phyloP scores from a whole-genome alignment of 305 asterid genomes.

The Fraxinus baroniana region DNA sequence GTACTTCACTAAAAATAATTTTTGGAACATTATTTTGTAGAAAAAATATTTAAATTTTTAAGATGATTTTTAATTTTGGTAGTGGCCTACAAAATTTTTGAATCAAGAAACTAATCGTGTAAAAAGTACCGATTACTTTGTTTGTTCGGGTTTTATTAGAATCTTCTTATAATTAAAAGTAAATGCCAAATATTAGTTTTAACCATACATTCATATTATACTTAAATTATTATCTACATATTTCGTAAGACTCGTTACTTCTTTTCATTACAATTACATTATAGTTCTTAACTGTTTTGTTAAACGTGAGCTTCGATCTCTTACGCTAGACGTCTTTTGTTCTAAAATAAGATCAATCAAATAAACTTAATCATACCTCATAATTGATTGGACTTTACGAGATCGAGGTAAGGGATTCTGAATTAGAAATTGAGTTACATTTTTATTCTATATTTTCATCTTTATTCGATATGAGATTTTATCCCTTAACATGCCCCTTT shows the following conservation, averaged over 20 bases:
- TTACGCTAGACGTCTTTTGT: background rate
- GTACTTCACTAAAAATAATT: background rate
- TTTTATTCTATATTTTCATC: too few species aligned
- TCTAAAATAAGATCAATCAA: too few species aligned
- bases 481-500: too few species aligned
- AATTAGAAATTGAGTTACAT: background rate
- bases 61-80: background rate
- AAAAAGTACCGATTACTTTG: too few species aligned
- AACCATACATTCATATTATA: background rate
- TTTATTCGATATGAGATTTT: too few species aligned
- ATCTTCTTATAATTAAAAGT: background rate
- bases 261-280: background rate
- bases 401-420: background rate
- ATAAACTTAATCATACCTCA: background rate
- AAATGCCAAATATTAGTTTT: background rate
- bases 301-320: background rate
- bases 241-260: background rate
- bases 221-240: background rate
- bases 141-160: background rate
- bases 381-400: background rate
- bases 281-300: background rate
- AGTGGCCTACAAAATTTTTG: background rate
- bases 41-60: background rate
- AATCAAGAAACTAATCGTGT: background rate
- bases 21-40: background rate